Percentiles rank a stretch among this genome's conserved stretches.
These are phyloP conservation scores for Yarrowia osloensis DNA, from an alignment of 805 yeast species.

Conservation along the genomic window DNA sequence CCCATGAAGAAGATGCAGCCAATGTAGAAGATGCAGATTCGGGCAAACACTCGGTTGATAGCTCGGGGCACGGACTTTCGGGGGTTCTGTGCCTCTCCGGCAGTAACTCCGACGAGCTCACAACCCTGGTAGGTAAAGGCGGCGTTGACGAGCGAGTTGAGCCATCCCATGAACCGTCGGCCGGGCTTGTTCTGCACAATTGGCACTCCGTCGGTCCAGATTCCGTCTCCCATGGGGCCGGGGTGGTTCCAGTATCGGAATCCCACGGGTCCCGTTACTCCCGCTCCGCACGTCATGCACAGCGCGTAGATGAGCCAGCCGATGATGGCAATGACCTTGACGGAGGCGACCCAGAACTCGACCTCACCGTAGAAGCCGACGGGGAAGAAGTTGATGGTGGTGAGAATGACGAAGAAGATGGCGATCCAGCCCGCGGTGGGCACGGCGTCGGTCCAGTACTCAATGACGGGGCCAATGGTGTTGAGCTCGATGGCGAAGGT, in stretches of 20 bases:
- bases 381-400: constrained; percentile 49
- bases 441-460: constrained; percentile 52
- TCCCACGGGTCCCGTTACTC: constrained; percentile 44
- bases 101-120: constrained; percentile 57
- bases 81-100: constrained; percentile 61
- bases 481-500: constrained; percentile 51
- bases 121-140: constrained; percentile 58
- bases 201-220: constrained; percentile 35
- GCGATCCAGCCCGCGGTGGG: constrained; percentile 53
- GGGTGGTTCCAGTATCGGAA: constrained; percentile 47
- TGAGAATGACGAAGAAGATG: constrained; percentile 51
- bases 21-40: constrained; percentile 54
- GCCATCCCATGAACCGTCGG: constrained; percentile 37
- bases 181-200: constrained; percentile 34
- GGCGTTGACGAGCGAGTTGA: constrained; percentile 53
- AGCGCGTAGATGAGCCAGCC: constrained; percentile 63
- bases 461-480: constrained; percentile 47
- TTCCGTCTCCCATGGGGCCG: constrained; percentile 57
- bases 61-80: constrained; percentile 58
- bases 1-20: constrained; percentile 57
- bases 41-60: constrained; percentile 53
- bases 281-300: constrained; percentile 53
- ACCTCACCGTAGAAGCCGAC: constrained; percentile 53
- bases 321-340: constrained; percentile 63
- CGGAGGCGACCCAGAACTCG: constrained; percentile 63